Evolutionary conservation across 495 filamentous ascomycete genomes (phyloP), one percentile per base, ranked within the genome.

Genomic region (Hyaloscypha variabilis): DNA sequence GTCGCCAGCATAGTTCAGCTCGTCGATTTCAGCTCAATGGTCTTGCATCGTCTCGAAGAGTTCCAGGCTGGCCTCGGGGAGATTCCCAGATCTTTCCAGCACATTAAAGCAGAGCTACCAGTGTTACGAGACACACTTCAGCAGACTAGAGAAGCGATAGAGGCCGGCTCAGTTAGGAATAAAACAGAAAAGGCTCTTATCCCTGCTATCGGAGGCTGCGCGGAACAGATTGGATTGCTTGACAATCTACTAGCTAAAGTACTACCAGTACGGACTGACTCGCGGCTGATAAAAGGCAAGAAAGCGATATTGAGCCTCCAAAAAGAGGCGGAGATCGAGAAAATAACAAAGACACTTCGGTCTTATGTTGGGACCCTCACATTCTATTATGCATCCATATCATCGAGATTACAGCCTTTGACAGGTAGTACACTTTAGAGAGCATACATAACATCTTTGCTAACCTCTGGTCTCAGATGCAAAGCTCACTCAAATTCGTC

Each of bases 91-190:
- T 63, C 66, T 26, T 71, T 76, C 31, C 55, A 53, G 17, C 66
- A 76, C 60, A 70, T 75, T 39, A 68, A 65, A 29, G 56, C 65
- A 58, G 65, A 72, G 58, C 50, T 77, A 36, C 75, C 75, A 17
- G 39, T 74, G 25, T 51, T 77, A 34, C 55, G 67, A 24, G 58
- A 55, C 36, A 76, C 65, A 21, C 64, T 78, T 13, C 23, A 69
- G 23, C 61, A 68, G 49, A 76, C 67, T 8, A 61, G 68, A 60
- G 55, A 50, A 55, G 68, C 31, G 51, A 67, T 68, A n/a, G 56
- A 75, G 36, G 49, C 62, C 36, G 63, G 67, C 34, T 63, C 60
- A 24, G 25, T 76, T 2, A 26, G 34, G 19, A 51, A 65, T 59
- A 63, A 64, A 42, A 65, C 58, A 28, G 34, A 67, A 34, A 59